Evolutionary conservation across 2,329 filamentous ascomycete species (phyloP).

Genomic region (Periconia sp.): DNA sequence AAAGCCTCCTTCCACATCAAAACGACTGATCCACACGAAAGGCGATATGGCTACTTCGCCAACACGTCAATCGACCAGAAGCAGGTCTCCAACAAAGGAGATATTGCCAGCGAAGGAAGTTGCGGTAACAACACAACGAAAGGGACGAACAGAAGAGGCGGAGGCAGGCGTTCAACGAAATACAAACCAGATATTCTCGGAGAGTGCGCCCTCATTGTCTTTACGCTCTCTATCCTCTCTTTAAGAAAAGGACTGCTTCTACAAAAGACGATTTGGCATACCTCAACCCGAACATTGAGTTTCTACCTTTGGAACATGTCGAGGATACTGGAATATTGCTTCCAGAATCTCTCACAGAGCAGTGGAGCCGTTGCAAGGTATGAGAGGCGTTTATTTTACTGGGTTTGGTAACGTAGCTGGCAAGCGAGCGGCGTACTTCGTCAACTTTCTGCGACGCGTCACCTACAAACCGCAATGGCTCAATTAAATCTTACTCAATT

Average conservation of each 20-base stretch:
- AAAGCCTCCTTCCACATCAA: slow-evolving; percentile 5
- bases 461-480: no score
- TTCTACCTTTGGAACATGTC: slow-evolving; percentile 11
- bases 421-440: no score
- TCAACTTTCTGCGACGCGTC: no score
- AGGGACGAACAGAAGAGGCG: slow-evolving; percentile 5
- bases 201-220: slow-evolving; percentile 7
- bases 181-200: slow-evolving; percentile 5
- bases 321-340: no score
- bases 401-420: no score
- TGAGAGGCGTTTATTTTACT: no score
- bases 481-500: no score
- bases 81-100: no score
- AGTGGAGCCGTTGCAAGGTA: no score
- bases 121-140: slow-evolving; percentile 6
- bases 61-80: no score
- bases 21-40: slow-evolving; percentile 6
- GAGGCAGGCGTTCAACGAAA: slow-evolving; percentile 6
- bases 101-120: neutral
- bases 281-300: slow-evolving; percentile 12
- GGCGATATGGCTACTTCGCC: slow-evolving; percentile 7
- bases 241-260: slow-evolving; percentile 11
- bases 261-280: slow-evolving; percentile 12
- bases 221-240: slow-evolving; percentile 10
- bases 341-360: no score